Conservation (phyloP, 805 yeast genomes). For the Cyberlindnera xylosilytica region DNA sequence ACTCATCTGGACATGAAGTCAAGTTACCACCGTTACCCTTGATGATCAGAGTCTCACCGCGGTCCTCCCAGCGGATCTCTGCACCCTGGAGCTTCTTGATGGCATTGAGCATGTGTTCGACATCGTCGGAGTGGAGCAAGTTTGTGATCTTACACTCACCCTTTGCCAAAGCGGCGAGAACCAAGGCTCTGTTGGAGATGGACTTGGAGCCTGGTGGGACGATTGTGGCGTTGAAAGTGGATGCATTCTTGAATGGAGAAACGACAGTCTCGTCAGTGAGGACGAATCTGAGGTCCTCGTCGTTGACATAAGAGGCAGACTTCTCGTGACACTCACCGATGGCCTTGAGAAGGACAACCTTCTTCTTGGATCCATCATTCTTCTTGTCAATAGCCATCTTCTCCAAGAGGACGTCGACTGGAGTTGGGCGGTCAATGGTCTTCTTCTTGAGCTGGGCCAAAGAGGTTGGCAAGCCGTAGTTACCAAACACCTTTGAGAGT, state of each 20-base stretch:
- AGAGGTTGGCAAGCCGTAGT: conserved; percentile 83
- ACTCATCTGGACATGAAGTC: conserved; percentile 57
- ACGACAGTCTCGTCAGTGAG: conserved; percentile 80
- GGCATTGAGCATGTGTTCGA: conserved; percentile 91
- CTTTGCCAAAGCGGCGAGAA: conserved; percentile 85
- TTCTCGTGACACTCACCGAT: conserved; percentile 90
- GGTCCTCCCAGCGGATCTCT: conserved; percentile 73
- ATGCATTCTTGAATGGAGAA: conserved; percentile 43
- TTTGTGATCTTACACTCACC: conserved; percentile 84
- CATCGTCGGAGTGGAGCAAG: conserved; percentile 92
- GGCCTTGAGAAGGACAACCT: conserved; percentile 75
- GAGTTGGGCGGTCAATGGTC: conserved; percentile 66
- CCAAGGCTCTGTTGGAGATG: conserved; percentile 90
- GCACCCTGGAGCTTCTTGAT: conserved; percentile 80
- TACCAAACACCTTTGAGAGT: conserved; percentile 72
- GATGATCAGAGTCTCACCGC: conserved; percentile 85
- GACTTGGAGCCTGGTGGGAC: conserved; percentile 97
- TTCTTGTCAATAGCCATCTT: conserved; percentile 97
- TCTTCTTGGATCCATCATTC: conserved; percentile 89
- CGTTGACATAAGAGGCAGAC: conserved; percentile 80
- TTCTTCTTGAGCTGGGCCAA: conserved; percentile 62
- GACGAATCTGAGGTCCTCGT: conserved; percentile 75
- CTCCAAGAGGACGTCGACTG: conserved; percentile 68
- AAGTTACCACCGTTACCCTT: conserved; percentile 82
- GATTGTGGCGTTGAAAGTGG: conserved; percentile 38